Base-by-base conservation (phyloP, 2,329 filamentous ascomycete genomes). In the Ceratocystis eucalypticola region DNA sequence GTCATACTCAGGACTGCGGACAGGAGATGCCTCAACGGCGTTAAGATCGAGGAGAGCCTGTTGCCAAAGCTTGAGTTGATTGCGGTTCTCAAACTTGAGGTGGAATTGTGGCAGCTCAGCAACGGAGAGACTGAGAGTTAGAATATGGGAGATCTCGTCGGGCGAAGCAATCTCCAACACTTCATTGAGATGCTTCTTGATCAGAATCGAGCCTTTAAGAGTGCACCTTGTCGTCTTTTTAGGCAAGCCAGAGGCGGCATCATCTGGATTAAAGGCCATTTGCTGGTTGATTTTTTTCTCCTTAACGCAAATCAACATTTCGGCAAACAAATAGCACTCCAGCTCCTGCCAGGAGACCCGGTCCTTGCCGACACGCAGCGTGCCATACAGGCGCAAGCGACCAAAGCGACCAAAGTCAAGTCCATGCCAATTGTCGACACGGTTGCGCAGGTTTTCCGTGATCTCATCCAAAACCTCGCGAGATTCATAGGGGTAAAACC, bases 221-320 rank as follows among this genome's bases (percentile, higher is more conserved):
- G 92, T 96, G 79, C 88, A 96, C 69, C 89, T 85, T 2, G 85
- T 85, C 8, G 83, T 79, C 74, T 88, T 92, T 66, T 82, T 81
- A 25, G 81, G 82, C 0, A 79, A 73, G 3, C 79, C 78, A 20
- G 44, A 45, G 8, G 50, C 62, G 22, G 62, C 65, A 65, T 84
- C 84, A 63, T 85, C 87, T 83, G 89, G 92, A 70, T 89, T 84
- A 5, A 68, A 80, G 8, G 61, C 69, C 72, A 71, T 65, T 28
- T 76, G 74, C 1, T 48, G 79, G 70, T 79, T 74, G 7, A 80
- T 76, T 77, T 92, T 96, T 82, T 96, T 97, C 77, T 97, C 94
- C 77, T 97, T 99, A 69, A 99, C 91, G 73, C 94, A 99, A 70
- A 99, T 99, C 71, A 99, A 88, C 94, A 99, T 99, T 77, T 99